Evolutionary conservation across 2,329 filamentous ascomycete genomes (phyloP).

Genomic region (Metarhizium album): DNA sequence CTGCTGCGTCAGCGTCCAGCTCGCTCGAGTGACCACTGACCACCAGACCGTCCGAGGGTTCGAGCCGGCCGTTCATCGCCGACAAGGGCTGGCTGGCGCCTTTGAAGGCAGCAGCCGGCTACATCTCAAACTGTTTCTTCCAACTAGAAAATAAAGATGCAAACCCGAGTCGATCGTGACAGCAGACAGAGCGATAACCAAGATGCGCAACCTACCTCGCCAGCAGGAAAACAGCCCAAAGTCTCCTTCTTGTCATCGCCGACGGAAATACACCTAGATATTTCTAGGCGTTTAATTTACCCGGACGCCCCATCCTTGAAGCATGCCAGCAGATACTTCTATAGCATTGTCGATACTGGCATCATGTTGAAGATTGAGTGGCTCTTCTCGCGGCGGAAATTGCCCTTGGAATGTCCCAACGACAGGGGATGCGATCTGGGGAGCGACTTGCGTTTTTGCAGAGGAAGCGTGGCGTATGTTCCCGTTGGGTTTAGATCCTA

Average conservation of each 20-base stretch:
- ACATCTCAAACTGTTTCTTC: neutral
- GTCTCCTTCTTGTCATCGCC: constrained; percentile 32
- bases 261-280: constrained; percentile 55
- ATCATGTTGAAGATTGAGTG: constrained; percentile 56
- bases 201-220: neutral
- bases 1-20: no score
- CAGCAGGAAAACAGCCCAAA: neutral
- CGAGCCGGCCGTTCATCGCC: no score
- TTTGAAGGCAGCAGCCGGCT: neutral
- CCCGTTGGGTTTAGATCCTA: no score
- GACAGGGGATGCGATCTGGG: constrained; percentile 45
- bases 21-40: no score
- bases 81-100: neutral
- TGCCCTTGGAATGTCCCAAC: constrained; percentile 56
- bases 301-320: constrained; percentile 63
- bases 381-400: constrained; percentile 51
- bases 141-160: neutral
- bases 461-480: constrained; percentile 47
- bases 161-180: no score
- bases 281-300: constrained; percentile 50
- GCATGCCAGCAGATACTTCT: constrained; percentile 54
- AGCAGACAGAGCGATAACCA: neutral
- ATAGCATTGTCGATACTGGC: constrained; percentile 53
- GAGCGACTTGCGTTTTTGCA: constrained; percentile 49
- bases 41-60: no score